Evolutionary conservation across 768 basidiomycete genomes (phyloP), one percentile per base, ranked within the genome.

Genomic region (Galerina sulciceps): DNA sequence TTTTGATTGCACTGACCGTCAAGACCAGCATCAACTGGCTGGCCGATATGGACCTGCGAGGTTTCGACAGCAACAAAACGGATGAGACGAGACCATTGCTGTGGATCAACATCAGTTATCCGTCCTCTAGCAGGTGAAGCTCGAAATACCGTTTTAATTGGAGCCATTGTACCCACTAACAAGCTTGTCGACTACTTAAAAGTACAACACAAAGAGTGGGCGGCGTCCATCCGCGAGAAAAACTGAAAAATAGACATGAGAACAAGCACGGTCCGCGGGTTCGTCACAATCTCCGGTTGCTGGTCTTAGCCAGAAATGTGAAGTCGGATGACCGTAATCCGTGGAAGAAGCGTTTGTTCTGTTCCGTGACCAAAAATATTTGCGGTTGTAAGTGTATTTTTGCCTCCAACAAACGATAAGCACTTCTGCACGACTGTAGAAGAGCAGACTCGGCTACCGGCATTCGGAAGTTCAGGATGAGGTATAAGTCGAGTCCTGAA

Each of bases 11-110:
- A 40, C 68, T 44, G 15, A 87, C 91, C 84, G 65, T 93, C 91
- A 36, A 90, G 78, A 40, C 70, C 71, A 2, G 84, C 60, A 65
- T 93, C 87, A 15, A 91, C 76, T 0, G 92, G 91, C 73, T 94
- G 82, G 35, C 92, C 91, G 59, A 92, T 80, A 65, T 93, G 92
- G 22, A 93, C 81, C 53, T 82, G 78, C 6, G 81, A 79, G 0
- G 90, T 92, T 75, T 93, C 92, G 13, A 76, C 80, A 18, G 91
- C 91, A 31, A 90, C 81, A 69, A 93, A 93, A 58, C 91, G 89
- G 65, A 93, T 91, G 52, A 93, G 82, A 50, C 91, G 86, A 35
- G 85, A 85, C 91, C 91, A 93, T 80, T 82, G 79, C 86, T 90
- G 26, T 18, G 36, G 48, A 43, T 26, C 11, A 47, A 40, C 23